Percentiles rank a stretch among this genome's conserved stretches.
phyloP scores from a whole-genome alignment of 352 stramenopile genomes.

The Phytophthora cajani region DNA sequence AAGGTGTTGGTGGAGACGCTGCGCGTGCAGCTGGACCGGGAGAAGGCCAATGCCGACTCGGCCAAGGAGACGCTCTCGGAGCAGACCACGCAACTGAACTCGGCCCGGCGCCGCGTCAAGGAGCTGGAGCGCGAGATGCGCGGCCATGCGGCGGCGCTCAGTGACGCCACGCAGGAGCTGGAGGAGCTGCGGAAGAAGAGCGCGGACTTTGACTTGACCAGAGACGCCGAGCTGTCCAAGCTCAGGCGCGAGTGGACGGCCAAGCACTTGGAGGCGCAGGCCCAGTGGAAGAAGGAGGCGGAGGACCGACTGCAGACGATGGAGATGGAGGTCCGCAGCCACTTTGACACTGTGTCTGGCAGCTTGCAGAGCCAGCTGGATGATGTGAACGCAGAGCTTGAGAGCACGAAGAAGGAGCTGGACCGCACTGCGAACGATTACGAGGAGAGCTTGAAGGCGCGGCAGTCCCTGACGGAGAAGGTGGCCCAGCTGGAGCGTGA shows the following conservation, averaged over 20 bases:
- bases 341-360: conserved; percentile 67
- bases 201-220: conserved; percentile 71
- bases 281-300: conserved; percentile 81
- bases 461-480: conserved; percentile 80
- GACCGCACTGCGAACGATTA: conserved; percentile 84
- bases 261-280: conserved; percentile 77
- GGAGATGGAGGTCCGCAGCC: conserved; percentile 76
- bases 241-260: conserved; percentile 79
- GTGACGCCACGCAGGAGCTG: conserved; percentile 68
- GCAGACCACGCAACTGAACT: conserved; percentile 73
- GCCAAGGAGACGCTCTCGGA: conserved; percentile 81
- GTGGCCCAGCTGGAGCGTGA: conserved; percentile 81
- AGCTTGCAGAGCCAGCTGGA: conserved; percentile 70
- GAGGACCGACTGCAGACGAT: conserved; percentile 75
- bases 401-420: conserved; percentile 76
- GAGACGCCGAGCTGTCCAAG: conserved; percentile 72
- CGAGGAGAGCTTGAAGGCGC: conserved; percentile 77
- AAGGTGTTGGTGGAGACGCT: conserved; percentile 64
- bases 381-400: conserved; percentile 63
- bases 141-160: conserved; percentile 50
- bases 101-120: conserved; percentile 69
- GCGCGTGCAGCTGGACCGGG: conserved; percentile 56
- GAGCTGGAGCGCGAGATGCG: conserved; percentile 78
- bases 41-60: conserved; percentile 66
- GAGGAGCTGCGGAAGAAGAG: conserved; percentile 80